Base-by-base conservation (phyloP, 2,329 filamentous ascomycete genomes). In the Fusarium sp. region DNA sequence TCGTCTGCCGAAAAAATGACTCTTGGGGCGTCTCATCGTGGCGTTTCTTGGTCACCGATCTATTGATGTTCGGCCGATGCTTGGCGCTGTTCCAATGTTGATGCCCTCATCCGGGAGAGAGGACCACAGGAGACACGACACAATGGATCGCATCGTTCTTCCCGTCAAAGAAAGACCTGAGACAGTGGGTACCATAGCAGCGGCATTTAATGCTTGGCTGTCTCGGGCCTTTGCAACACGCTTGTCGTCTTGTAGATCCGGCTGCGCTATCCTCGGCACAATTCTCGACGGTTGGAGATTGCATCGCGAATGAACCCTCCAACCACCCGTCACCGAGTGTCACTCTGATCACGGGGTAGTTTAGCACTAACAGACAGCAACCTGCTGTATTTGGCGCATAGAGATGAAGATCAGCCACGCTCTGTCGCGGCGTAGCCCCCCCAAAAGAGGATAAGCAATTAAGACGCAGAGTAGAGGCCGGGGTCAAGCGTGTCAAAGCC, bases 401-500 rank as follows among this genome's bases (percentile, higher is more conserved):
- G 63, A 74, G 65, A 76, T 75, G 77, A 78, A 70, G 73, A 77
- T 79, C 73, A 68, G 59, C 66, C 55, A 73, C 64, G 59, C 38
- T 57, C 61, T 22, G 60, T 61, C 53, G 55, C 65, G 67, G 66
- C 64, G 60, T 29, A 74, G 57, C 69, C 66, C 69, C 65, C 62
- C 69, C 64, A 44, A 71, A 57, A 67, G 36, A 66, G 60, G 69
- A 55, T 62, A 75, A 67, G 59, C 60, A 66, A 65, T 46, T 56
- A 27, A 49, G 64, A 36, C 12, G 58, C 49, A 57, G 69, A 69
- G 29, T 9, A 51, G 17, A 51, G 56, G 27, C 71, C 38, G 60
- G 70, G 62, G 65, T 67, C 42, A 55, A 12, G 27, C 14, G 40
- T 67, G 62, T 70, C 24, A 64, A 57, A 44, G 53, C 62, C 58